Evolutionary conservation across 2,329 filamentous ascomycete genomes (phyloP), one percentile per base, ranked within the genome.

Genomic region (Fusarium circinatum): DNA sequence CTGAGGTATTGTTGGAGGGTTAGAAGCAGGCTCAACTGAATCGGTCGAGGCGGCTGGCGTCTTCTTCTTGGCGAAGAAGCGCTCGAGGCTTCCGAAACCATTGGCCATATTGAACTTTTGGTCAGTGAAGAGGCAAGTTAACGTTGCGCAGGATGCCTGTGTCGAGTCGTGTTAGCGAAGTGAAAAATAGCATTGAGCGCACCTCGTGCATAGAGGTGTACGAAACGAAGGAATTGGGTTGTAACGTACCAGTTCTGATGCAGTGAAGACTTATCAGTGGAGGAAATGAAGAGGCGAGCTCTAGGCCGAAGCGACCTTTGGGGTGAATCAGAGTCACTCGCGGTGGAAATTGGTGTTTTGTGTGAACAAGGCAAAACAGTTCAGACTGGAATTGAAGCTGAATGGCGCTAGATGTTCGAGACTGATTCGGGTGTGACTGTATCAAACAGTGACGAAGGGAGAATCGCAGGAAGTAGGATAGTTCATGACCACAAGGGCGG

Each of bases 51-150:
- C 63, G 39, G 64, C 52, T 24, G 77, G 81, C 39, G 76, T 71
- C 70, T 83, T 84, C 62, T 81, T 82, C 76, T 84, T 88, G 61
- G 80, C 83, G 78, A 90, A 89, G 71, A 89, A 82, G 75, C 83
- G 84, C 80, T 89, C 88, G 49, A 90, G 79, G 67, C 82, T 80
- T 63, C 87, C 86, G 48, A 89, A 81, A 18, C 86, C 81, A 75
- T 83, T 85, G 60, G 86, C 82, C 87, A 89, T 78, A 39, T 75
- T 78, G 68, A 59, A 51, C 32, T 30, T 49, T 55, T 88, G 60
- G 70, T 83, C 65, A 65, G 59, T 63, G 36, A 55, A 65, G 52
- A 58, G 59, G 47, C 58, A 68, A 67, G 51, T 62, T 44, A 55
- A 75, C 38, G 77, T 78, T 76, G 75, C 48, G 76, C 75, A 78